Evolutionary conservation across 768 basidiomycete species (phyloP).

Genomic region (Psilocybe sp.): DNA sequence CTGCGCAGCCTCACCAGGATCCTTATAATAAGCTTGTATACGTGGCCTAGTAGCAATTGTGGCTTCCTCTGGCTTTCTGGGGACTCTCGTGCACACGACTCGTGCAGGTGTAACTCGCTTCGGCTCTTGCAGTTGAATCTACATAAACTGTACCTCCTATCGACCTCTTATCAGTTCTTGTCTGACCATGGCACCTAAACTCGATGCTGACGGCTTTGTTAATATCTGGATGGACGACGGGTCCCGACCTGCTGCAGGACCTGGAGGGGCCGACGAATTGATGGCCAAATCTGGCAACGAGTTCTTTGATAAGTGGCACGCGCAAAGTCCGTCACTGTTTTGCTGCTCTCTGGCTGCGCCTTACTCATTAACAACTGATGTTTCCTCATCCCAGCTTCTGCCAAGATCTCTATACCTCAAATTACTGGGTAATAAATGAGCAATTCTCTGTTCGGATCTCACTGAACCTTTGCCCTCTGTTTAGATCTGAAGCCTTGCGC

Average conservation of each 20-base stretch:
- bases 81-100: too few species aligned
- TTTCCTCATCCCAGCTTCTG: conserved; percentile 41
- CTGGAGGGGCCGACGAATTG: not conserved
- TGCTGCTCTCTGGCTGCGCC: not conserved
- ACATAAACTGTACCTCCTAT: not conserved
- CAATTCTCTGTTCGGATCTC: not conserved
- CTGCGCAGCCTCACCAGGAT: too few species aligned
- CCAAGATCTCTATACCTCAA: conserved; percentile 41
- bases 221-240: conserved; percentile 18
- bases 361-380: not conserved
- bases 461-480: not conserved
- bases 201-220: conserved; percentile 18
- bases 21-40: too few species aligned
- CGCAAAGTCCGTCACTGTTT: conserved; percentile 39
- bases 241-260: conserved; percentile 1
- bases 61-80: too few species aligned
- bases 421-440: conserved; percentile 38
- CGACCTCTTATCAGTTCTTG: too few species aligned
- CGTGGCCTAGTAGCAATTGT: too few species aligned
- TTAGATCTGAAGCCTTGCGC: conserved; percentile 45
- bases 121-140: too few species aligned
- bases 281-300: conserved; percentile 18
- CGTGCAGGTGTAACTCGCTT: too few species aligned
- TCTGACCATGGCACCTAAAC: not conserved
- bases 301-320: conserved; percentile 51